Evolutionary conservation across 2,329 filamentous ascomycete species (phyloP).

Genomic region (Biscogniauxia sp.): DNA sequence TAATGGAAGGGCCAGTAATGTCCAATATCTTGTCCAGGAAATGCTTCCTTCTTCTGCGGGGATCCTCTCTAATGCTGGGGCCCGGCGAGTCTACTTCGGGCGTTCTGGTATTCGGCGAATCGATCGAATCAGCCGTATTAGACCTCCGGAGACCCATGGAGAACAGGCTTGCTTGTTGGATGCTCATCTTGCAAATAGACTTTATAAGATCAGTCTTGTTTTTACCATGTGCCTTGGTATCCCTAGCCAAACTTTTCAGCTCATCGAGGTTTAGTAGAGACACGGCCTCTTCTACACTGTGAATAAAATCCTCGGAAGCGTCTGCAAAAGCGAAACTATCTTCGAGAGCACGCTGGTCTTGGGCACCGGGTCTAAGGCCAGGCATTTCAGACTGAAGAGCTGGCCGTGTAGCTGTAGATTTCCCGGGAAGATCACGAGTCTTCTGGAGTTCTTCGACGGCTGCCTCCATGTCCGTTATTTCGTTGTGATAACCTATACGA

Average conservation of each 20-base stretch:
- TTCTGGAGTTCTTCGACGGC: slow-evolving; percentile 66
- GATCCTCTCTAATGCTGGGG: slow-evolving; percentile 34
- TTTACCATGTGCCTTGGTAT: slow-evolving; percentile 81
- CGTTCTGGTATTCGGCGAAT: slow-evolving; percentile 45
- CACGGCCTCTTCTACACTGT: slow-evolving; percentile 77
- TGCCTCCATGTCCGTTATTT: slow-evolving; percentile 70
- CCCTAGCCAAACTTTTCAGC: slow-evolving; percentile 78
- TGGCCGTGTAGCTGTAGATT: slow-evolving; percentile 12
- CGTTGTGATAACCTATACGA: slow-evolving; percentile 74
- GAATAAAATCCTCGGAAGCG: slow-evolving; percentile 69
- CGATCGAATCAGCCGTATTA: slow-evolving; percentile 55
- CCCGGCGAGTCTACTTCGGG: slow-evolving; percentile 33
- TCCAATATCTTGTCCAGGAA: slow-evolving; percentile 75
- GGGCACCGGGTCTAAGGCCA: slow-evolving; percentile 31
- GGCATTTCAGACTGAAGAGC: slow-evolving; percentile 18
- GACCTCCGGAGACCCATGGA: slow-evolving; percentile 66
- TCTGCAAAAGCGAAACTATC: slow-evolving; percentile 76
- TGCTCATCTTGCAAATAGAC: slow-evolving; percentile 71
- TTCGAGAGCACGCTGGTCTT: slow-evolving; percentile 47
- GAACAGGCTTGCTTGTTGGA: slow-evolving; percentile 71
- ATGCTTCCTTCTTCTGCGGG: slow-evolving; percentile 70
- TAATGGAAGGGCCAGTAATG: slow-evolving; percentile 78
- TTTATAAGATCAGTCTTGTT: slow-evolving; percentile 79
- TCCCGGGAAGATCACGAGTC: slow-evolving; percentile 51
- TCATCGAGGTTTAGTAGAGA: slow-evolving; percentile 83